Evolutionary conservation across 1,284 basidiomycete species (phyloP).

Genomic region (Apiotrichum gracile): DNA sequence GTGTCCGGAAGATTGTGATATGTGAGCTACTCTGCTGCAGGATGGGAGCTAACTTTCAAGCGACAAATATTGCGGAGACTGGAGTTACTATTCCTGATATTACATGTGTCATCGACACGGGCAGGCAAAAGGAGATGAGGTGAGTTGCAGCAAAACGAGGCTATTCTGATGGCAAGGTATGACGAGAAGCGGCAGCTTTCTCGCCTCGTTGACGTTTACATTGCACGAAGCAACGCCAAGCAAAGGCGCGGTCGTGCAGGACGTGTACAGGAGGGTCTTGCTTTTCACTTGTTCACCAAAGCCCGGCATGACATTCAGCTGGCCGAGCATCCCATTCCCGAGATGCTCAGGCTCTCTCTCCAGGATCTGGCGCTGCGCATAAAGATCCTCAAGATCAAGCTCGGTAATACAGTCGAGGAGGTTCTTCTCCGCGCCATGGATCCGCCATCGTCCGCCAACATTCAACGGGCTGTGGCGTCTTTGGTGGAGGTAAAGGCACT

Average conservation of each 20-base stretch:
- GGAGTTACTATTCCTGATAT: constrained; percentile 98
- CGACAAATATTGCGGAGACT: constrained; percentile 71
- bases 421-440: constrained; percentile 83
- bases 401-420: constrained; percentile 84
- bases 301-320: constrained; percentile 73
- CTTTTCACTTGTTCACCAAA: constrained; percentile 95
- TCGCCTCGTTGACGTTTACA: constrained; percentile 83
- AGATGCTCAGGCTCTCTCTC: constrained; percentile 90
- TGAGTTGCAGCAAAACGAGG: constrained; percentile 29
- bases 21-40: constrained; percentile 51
- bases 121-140: constrained; percentile 90
- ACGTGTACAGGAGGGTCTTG: constrained; percentile 82
- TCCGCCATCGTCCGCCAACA: constrained; percentile 78
- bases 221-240: constrained; percentile 88
- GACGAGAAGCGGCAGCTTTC: constrained; percentile 98
- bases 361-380: constrained; percentile 92
- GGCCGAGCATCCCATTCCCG: constrained; percentile 85
- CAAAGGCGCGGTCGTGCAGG: constrained; percentile 88
- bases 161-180: constrained; percentile 56
- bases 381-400: constrained; percentile 90
- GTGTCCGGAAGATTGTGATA: constrained; percentile 81
- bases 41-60: constrained; percentile 44
- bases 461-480: constrained; percentile 84
- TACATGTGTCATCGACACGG: constrained; percentile 93
- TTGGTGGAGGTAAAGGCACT: constrained; percentile 82